Percentiles rank a stretch among this genome's conserved stretches.
Conservation (phyloP, 768 basidiomycete species). For the Panaeolus cyanescens region DNA sequence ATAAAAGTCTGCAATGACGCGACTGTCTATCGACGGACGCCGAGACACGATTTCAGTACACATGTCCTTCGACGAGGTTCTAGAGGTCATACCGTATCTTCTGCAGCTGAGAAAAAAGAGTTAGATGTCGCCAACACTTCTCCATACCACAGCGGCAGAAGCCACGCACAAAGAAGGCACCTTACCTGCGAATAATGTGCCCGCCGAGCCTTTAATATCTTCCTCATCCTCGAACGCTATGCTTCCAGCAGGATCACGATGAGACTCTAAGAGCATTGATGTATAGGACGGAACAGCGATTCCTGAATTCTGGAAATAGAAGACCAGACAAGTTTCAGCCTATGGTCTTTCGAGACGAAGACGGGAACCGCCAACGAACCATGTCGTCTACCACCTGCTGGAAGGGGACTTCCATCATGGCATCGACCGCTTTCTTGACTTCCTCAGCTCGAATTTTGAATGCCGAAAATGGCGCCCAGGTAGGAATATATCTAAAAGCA, state of each 20-base stretch:
- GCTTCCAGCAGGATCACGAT: constrained; percentile 33
- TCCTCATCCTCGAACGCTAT: constrained; percentile 45
- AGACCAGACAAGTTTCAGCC: constrained; percentile 9
- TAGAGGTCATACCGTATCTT: constrained; percentile 26
- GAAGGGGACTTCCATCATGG: constrained; percentile 53
- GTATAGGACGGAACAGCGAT: constrained; percentile 46
- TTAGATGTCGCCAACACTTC: constrained; percentile 13
- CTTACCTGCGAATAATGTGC: constrained; percentile 51
- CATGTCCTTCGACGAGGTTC: neutral
- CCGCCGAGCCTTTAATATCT: constrained; percentile 59
- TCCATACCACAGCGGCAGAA: constrained; percentile 10
- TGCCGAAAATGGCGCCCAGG: constrained; percentile 48
- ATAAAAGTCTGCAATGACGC: constrained; percentile 51
- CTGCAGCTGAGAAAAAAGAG: constrained; percentile 18
- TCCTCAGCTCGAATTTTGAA: constrained; percentile 48
- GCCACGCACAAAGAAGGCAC: constrained; percentile 2
- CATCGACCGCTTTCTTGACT: constrained; percentile 44
- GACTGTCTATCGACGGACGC: constrained; percentile 40
- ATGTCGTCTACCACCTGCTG: constrained; percentile 50
- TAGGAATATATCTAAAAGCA: constrained; percentile 45
- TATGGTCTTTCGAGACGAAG: neutral
- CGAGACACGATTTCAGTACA: neutral
- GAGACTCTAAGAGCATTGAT: constrained; percentile 42
- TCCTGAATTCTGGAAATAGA: constrained; percentile 37
- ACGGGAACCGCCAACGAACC: constrained; percentile 28